phyloP scores from a whole-genome alignment of 352 stramenopile species.

The Thalassiosira hispida region DNA sequence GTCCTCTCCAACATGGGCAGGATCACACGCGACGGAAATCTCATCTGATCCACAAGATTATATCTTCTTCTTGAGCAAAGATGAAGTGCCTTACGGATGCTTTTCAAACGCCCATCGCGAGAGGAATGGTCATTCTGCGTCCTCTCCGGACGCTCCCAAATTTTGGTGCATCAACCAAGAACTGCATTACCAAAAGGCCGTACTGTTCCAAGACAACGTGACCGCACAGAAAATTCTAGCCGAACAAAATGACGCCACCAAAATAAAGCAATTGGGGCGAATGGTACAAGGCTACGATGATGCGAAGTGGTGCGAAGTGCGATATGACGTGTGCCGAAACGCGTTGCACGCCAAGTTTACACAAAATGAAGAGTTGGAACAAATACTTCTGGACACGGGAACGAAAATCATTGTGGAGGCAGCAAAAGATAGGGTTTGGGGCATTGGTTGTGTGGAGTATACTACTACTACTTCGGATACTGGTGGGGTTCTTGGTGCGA shows the following conservation, averaged over 20 bases:
- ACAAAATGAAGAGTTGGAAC: conserved; percentile 25
- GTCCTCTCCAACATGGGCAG: not conserved
- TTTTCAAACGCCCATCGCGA: conserved; percentile 47
- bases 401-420: conserved; percentile 44
- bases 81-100: conserved; percentile 31
- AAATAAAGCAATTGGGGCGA: conserved; percentile 40
- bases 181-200: conserved; percentile 41
- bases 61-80: conserved; percentile 45
- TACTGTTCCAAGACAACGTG: conserved; percentile 29
- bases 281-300: conserved; percentile 47
- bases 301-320: conserved; percentile 28
- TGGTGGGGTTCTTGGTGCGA: conserved; percentile 21
- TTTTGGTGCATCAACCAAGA: conserved; percentile 58
- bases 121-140: conserved; percentile 15
- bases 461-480: conserved; percentile 1
- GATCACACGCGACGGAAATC: not conserved
- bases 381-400: conserved; percentile 34
- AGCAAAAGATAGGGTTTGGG: conserved; percentile 37
- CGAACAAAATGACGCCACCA: conserved; percentile 27
- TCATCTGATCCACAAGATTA: conserved; percentile 26
- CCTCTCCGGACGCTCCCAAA: not conserved
- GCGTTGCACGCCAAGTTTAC: conserved; percentile 42
- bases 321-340: conserved; percentile 41
- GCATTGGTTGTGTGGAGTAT: conserved; percentile 37
- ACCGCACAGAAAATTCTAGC: conserved; percentile 27